Percentiles rank a stretch among this genome's conserved stretches.
Evolutionary conservation across 257 asterid species (phyloP).

Genomic region (Jaltomata sinuosa): DNA sequence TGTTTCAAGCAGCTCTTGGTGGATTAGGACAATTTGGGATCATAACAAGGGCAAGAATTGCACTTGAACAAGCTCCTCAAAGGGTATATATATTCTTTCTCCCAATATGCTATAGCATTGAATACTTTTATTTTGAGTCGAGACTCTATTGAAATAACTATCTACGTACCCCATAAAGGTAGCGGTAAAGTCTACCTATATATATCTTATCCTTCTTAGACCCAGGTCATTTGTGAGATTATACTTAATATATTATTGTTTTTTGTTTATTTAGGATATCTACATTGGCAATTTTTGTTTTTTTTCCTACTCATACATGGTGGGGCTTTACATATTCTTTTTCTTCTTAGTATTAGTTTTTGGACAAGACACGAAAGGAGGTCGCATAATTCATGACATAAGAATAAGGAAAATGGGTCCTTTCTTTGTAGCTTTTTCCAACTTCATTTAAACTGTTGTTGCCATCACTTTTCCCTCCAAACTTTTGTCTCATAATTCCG

Average conservation of each 20-base stretch:
- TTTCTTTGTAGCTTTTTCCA: constrained; percentile 1
- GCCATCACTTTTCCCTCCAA: background rate
- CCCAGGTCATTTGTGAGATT: too few species aligned
- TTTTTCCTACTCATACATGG: background rate
- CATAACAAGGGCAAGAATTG: constrained; percentile 72
- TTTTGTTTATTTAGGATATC: too few species aligned
- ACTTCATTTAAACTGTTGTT: constrained; percentile 15
- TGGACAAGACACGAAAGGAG: constrained; percentile 26
- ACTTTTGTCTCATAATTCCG: background rate
- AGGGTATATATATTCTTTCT: constrained; percentile 27
- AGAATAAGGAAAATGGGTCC: constrained; percentile 18
- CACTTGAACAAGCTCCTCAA: constrained; percentile 67
- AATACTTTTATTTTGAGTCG: too few species aligned
- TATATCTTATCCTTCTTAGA: too few species aligned
- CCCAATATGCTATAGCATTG: too few species aligned
- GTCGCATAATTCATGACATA: constrained; percentile 3
- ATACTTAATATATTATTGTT: too few species aligned
- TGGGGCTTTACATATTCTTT: constrained; percentile 14
- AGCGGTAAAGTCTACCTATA: too few species aligned
- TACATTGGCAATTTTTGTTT: background rate
- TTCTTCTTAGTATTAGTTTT: constrained; percentile 36
- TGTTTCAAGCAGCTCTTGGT: constrained; percentile 69
- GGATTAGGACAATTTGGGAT: constrained; percentile 86
- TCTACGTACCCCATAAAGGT: too few species aligned
- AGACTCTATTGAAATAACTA: too few species aligned